Base-by-base conservation (phyloP, 2,329 filamentous ascomycete species). In the Orbilia brochopaga region DNA sequence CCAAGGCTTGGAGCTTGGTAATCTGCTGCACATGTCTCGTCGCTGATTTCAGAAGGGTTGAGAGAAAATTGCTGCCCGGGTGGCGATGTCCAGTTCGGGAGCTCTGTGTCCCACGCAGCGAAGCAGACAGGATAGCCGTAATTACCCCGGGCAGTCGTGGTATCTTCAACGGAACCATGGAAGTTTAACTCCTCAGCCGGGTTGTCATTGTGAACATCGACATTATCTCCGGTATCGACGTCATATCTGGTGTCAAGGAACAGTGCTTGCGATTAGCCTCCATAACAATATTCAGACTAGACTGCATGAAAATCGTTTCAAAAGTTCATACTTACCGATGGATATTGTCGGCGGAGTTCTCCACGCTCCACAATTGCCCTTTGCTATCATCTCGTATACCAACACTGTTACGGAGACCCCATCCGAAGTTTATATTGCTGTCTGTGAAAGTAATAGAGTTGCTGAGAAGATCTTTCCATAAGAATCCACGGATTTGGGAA, bases 121-220 rank as follows among this genome's bases (percentile, higher is more conserved):
- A 86, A 88, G 80, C 89, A 91, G 48, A 81, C 79, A 0, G 89
- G 89, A 76, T 91, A 92, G 21, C 89, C 89, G 76, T 88, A 88
- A 78, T 90, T 90, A 35, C 32, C 15, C 23, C 67, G 40, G 19
- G 66, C 15, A 13, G 82, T 81, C 46, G 84, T 83, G 2, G 89
- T 80, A 67, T 83, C 84, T 21, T 7, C 13, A 24, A 70, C 54
- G 2, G 54, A 63, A 2, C 89, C 88, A 66, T 89, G 85, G 77
- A 85, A 90, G 78, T 91, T 91, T 78, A 92, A 79, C 79, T 91
- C 87, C 77, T 91, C 89, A 13, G 83, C 0, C 23, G 89, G 89
- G 76, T 91, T 91, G 75, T 89, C 82, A 69, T 85, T 78, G 74
- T 89, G 86, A 50, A 90, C 83, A 73, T 89, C 86, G 10, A 81